These are phyloP conservation scores for Cymbopogon citratus DNA, from an alignment of 176 grass and related monocot species.

Conservation along the genomic window DNA sequence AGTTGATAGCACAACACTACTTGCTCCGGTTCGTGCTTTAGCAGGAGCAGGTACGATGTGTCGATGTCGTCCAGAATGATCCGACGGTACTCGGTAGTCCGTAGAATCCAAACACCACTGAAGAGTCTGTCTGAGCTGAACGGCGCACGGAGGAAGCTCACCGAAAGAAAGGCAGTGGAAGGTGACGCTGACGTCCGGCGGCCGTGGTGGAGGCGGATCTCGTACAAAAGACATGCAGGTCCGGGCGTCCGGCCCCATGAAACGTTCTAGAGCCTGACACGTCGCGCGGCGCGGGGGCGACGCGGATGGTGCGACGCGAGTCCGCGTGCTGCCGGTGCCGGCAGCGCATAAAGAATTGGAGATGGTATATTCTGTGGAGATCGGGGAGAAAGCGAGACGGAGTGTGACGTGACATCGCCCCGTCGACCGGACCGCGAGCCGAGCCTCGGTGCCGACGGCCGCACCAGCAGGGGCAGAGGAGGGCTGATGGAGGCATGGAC, in stretches of 20 bases:
- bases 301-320: neutral
- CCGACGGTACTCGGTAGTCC: no score
- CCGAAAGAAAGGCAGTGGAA: neutral
- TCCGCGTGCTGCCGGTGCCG: neutral
- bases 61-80: no score
- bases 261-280: neutral
- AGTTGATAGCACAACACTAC: neutral
- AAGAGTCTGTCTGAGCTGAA: neutral
- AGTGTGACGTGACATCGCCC: neutral
- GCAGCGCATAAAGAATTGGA: neutral
- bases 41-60: no score
- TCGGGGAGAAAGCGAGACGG: neutral
- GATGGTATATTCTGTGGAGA: no score
- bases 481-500: no score
- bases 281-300: neutral
- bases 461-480: no score
- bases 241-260: neutral
- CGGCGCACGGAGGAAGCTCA: neutral
- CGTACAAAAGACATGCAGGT: neutral
- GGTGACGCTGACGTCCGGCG: neutral
- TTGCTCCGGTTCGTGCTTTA: neutral
- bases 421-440: neutral
- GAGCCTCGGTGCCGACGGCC: no score
- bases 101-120: neutral
- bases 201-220: fast-evolving